Base-by-base conservation (phyloP, 2,329 filamentous ascomycete species). In the Celoporthe dispersa region DNA sequence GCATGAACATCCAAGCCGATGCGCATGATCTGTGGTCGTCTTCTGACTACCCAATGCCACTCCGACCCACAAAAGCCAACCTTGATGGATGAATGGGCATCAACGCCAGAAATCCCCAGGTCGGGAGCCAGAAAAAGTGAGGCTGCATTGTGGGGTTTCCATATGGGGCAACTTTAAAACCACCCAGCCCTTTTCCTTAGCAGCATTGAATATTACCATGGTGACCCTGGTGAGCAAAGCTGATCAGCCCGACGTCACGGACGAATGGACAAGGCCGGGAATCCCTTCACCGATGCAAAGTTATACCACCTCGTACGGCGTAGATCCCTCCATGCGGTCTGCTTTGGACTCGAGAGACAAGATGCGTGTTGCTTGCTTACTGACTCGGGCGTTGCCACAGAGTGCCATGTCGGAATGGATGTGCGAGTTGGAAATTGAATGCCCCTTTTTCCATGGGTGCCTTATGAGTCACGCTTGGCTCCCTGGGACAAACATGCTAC, bases 121-220 rank as follows among this genome's bases (percentile, higher is more conserved):
- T 37, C 62, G 67, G 48, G 44, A 25, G 11, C 28, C n/a, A n/a
- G n/a, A n/a, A n/a, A n/a, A n/a, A 57, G 44, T 66, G 62, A 68
- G 67, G 67, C 67, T 64, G 67, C 48, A 41, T 28, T 68, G 67
- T 68, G 67, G 67, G 67, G 55, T 64, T 33, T 22, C 8, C 19
- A 1, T 22, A 59, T 35, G 55, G 55, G 14, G 14, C 33, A 59
- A 1, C 48, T 44, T 51, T 11, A 59, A 44, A 44, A 65, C 8
- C 37, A 65, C 5, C 9, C 22, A 53, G 31, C 12, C 51, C 12
- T 5, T 55, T 31, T 2, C 28, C 19, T 1, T 11, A 5, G 5
- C 12, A 31, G 28, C 53, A 68, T 66, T 39, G 5, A 19, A 9
- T 12, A 39, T 39, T 48, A 37, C 67, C 51, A 68, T 44, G 67